Base-by-base conservation (phyloP, 768 basidiomycete species). In the Boletellus emodensis region DNA sequence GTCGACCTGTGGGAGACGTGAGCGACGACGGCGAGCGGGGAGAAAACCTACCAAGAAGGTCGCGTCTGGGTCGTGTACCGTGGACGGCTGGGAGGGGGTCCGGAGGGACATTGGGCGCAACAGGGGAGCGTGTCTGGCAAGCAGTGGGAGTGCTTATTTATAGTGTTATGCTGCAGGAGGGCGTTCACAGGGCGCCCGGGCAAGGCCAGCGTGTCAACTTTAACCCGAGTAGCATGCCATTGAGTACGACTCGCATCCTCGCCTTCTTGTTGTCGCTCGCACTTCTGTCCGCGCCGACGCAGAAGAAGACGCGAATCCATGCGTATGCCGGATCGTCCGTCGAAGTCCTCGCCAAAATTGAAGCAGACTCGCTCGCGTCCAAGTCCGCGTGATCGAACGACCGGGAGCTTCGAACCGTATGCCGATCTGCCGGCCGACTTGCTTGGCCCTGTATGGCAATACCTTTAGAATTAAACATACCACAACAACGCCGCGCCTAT, bases 1-100 rank as follows among this genome's bases (percentile, higher is more conserved):
- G 30, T 77, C 73, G 18, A 76, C 68, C 75, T 76, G 46, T 6
- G 20, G 26, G 15, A 11, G 33, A 18, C 9, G 38, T 54, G 35
- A 55, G 55, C 35, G 22, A 12, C 20, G 46, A 45, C 22, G 45
- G 36, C 14, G 38, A 34, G 33, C 1, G 34, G 26, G 33, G 18
- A 17, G 34, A 15, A 30, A 20, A 18, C 44, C 0, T 49, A 66
- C 64, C 35, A 61, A 34, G 22, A 59, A 7, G 22, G 51, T 41
- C 36, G 35, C 22, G 45, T 58, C 53, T 17, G 38, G 22, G 38
- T 49, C 58, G n/a, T 51, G 50, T 13, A 59, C 13, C 1, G 60
- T 64, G 38, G 62, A 58, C 17, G 52, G 51, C 20, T 36, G 51
- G 1, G 60, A 62, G 10, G 33, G 18, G 2, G 44, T 38, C 43